Percentiles rank a stretch among this genome's conserved stretches.
These are phyloP conservation scores for Tolypocladium paradoxum DNA, from an alignment of 2,329 filamentous ascomycete species.

Conservation along the genomic window DNA sequence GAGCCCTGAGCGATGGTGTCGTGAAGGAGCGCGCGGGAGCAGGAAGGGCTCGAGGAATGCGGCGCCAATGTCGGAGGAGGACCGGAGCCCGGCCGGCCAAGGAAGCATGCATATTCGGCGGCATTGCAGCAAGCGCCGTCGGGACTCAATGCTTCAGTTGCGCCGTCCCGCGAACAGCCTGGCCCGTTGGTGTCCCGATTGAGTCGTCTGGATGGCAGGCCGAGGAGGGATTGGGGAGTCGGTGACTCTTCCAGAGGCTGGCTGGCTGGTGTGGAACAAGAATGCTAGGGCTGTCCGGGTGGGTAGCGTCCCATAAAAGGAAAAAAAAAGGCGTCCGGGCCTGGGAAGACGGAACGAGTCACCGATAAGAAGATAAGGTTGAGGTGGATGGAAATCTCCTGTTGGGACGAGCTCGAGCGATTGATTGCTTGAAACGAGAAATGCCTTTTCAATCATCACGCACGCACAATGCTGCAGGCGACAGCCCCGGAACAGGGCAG, in stretches of 20 bases:
- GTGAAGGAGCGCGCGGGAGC: slow-evolving; percentile 34
- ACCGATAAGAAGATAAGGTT: slow-evolving; percentile 2
- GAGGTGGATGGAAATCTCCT: not conserved
- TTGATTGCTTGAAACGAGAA: not conserved
- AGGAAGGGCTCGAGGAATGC: slow-evolving; percentile 32
- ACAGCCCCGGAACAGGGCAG: not conserved
- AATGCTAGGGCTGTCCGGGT: slow-evolving; percentile 2
- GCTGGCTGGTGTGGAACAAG: slow-evolving; percentile 4
- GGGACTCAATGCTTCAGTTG: slow-evolving; percentile 23
- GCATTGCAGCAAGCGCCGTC: slow-evolving; percentile 23
- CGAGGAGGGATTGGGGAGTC: slow-evolving; percentile 10
- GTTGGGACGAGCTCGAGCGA: not conserved
- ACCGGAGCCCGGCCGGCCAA: slow-evolving; percentile 48
- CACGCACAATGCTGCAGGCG: not conserved
- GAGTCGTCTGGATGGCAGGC: slow-evolving; percentile 8
- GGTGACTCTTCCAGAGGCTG: slow-evolving; percentile 13
- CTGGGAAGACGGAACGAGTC: slow-evolving; percentile 3
- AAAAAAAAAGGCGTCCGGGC: slow-evolving; percentile 14
- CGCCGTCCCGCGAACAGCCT: slow-evolving; percentile 25
- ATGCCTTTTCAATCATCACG: not conserved
- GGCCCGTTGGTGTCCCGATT: slow-evolving; percentile 20
- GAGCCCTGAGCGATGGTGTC: slow-evolving; percentile 21
- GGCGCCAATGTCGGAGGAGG: slow-evolving; percentile 44
- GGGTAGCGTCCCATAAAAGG: slow-evolving; percentile 5
- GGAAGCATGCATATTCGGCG: slow-evolving; percentile 25